Percentiles rank a stretch among this genome's conserved stretches.
Conservation (phyloP, 805 yeast genomes). For the Candida chauliodis region DNA sequence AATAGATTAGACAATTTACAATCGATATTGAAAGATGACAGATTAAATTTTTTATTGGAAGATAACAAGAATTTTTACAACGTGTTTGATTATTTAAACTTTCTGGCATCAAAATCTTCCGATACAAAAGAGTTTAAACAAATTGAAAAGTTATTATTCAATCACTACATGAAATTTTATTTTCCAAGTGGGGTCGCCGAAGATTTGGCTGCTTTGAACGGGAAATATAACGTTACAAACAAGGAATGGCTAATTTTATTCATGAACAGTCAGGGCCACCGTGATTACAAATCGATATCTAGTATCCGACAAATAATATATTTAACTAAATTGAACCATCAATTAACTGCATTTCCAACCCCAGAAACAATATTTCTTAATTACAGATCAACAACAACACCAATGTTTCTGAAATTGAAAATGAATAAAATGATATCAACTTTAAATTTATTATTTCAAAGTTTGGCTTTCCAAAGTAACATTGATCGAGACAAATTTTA, state of each 20-base stretch:
- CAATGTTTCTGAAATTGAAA: slow-evolving; percentile 41
- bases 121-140: slow-evolving; percentile 17
- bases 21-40: slow-evolving; percentile 44
- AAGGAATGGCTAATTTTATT: slow-evolving; percentile 34
- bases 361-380: slow-evolving; percentile 20
- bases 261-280: slow-evolving; percentile 10
- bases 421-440: slow-evolving; percentile 46
- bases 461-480: slow-evolving; percentile 27
- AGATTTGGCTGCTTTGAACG: slow-evolving; percentile 27
- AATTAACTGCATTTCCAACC: slow-evolving; percentile 19
- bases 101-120: slow-evolving; percentile 26
- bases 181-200: slow-evolving; percentile 16
- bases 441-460: slow-evolving; percentile 47
- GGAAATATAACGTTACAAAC: slow-evolving; percentile 26
- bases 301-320: slow-evolving; percentile 21
- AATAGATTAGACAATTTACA: slow-evolving; percentile 59
- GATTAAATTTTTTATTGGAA: slow-evolving; percentile 38
- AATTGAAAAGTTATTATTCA: slow-evolving; percentile 21
- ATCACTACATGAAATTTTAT: slow-evolving; percentile 18
- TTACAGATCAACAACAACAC: slow-evolving; percentile 24
- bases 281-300: slow-evolving; percentile 15
- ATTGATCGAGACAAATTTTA: slow-evolving; percentile 2
- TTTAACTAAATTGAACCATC: slow-evolving; percentile 19
- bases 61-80: slow-evolving; percentile 32
- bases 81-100: slow-evolving; percentile 36